Conservation (phyloP, 768 basidiomycete genomes). For the Piloderma croceum region DNA sequence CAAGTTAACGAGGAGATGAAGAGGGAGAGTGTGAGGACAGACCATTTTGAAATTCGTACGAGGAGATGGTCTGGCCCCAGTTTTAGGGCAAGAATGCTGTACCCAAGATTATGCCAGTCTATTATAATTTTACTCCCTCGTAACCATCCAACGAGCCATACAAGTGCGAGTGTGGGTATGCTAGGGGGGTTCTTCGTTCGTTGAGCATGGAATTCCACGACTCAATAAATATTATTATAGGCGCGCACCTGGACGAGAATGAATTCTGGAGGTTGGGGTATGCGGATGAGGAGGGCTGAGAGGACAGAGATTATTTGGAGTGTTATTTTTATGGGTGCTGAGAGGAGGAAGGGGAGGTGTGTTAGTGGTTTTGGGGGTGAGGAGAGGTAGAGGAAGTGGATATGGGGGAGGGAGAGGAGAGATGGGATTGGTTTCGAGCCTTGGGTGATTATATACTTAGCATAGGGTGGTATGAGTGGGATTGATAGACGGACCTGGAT, state of each 20-base stretch:
- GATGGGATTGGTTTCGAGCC: constrained; percentile 76
- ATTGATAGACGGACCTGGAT: constrained; percentile 53
- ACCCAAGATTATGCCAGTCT: constrained; percentile 99
- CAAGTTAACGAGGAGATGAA: no score
- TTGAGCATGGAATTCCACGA: constrained; percentile 2
- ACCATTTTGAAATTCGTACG: constrained; percentile 75
- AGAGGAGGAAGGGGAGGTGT: constrained; percentile 57
- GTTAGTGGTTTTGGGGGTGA: constrained; percentile 53
- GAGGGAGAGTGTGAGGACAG: constrained; percentile 7
- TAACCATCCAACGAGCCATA: constrained; percentile 63
- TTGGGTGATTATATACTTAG: no score
- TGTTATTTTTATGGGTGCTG: constrained; percentile 76
- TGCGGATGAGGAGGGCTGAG: constrained; percentile 50
- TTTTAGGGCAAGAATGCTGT: constrained; percentile 83
- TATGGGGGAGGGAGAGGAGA: constrained; percentile 57
- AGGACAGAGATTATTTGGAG: constrained; percentile 65
- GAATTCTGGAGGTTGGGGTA: constrained; percentile 69
- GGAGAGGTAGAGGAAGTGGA: constrained; percentile 63
- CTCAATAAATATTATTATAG: background rate
- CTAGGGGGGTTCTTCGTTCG: constrained; percentile 83
- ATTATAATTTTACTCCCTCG: constrained; percentile 85
- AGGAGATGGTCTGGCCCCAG: constrained; percentile 64
- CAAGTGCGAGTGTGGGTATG: constrained; percentile 87
- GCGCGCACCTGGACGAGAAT: constrained; percentile 81
- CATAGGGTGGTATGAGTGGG: no score